Conservation (phyloP, 495 filamentous ascomycete species). For the Niebla homalea region DNA sequence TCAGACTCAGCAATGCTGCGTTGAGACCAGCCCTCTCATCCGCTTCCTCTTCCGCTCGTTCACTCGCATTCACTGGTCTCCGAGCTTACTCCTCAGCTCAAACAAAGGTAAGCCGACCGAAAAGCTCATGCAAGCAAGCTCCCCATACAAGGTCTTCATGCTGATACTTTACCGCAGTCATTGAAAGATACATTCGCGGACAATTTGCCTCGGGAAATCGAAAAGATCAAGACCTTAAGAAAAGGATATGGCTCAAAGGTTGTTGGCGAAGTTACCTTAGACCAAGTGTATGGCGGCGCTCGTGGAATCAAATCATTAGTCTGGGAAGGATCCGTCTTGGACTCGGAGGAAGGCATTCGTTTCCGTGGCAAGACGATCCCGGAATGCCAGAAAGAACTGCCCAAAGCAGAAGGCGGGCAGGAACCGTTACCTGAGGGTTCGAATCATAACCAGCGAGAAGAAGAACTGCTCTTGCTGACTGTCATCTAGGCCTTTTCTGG, state of each 20-base stretch:
- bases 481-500: slow-evolving; percentile 83
- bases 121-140: slow-evolving; percentile 14
- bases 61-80: slow-evolving; percentile 57
- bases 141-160: slow-evolving; percentile 13
- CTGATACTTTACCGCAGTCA: slow-evolving; percentile 41
- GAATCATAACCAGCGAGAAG: background rate
- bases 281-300: slow-evolving; percentile 98
- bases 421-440: slow-evolving; percentile 91
- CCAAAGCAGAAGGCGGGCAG: slow-evolving; percentile 87
- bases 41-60: slow-evolving; percentile 46
- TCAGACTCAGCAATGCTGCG: slow-evolving; percentile 62
- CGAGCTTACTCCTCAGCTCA: slow-evolving; percentile 82
- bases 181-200: slow-evolving; percentile 98
- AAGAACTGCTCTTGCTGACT: slow-evolving; percentile 12
- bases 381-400: slow-evolving; percentile 92
- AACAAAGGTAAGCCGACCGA: slow-evolving; percentile 52
- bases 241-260: slow-evolving; percentile 93
- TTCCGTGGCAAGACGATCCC: slow-evolving; percentile 98
- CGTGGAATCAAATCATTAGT: slow-evolving; percentile 97
- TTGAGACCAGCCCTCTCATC: slow-evolving; percentile 59
- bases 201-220: slow-evolving; percentile 85
- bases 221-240: slow-evolving; percentile 95
- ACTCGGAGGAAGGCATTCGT: slow-evolving; percentile 96
- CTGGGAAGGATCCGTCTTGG: slow-evolving; percentile 98
- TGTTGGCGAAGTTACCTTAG: slow-evolving; percentile 93